Percentiles rank a stretch among this genome's conserved stretches.
These are phyloP conservation scores for Podila verticillata DNA, from an alignment of 192 early-diverging fungal species.

Conservation along the genomic window DNA sequence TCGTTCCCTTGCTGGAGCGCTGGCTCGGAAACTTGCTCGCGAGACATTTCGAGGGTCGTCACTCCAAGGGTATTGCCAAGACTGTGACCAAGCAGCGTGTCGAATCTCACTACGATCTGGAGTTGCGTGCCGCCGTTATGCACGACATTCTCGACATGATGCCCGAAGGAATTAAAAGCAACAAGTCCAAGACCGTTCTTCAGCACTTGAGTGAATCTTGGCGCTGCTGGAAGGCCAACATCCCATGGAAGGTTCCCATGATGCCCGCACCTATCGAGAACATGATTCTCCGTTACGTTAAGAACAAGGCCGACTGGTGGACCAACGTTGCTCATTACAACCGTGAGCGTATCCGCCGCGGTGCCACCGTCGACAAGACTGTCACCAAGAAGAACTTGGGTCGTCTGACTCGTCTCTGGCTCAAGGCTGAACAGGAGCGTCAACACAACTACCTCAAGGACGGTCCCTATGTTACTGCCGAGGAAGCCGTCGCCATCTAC, in stretches of 20 bases:
- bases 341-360: slow-evolving; percentile 97
- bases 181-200: slow-evolving; percentile 95
- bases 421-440: slow-evolving; percentile 99
- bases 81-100: slow-evolving; percentile 99
- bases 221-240: slow-evolving; percentile 98
- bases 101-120: slow-evolving; percentile 97
- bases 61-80: slow-evolving; percentile 96
- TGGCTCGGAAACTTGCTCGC: slow-evolving; percentile 99
- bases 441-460: slow-evolving; percentile 99
- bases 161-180: slow-evolving; percentile 97
- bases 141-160: slow-evolving; percentile 99
- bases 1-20: slow-evolving; percentile 95
- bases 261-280: slow-evolving; percentile 98
- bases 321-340: slow-evolving; percentile 98
- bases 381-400: slow-evolving; percentile 98
- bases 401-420: slow-evolving; percentile 96
- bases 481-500: slow-evolving; percentile 98
- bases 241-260: slow-evolving; percentile 99
- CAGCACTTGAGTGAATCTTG: slow-evolving; percentile 97
- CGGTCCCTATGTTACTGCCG: slow-evolving; percentile 97
- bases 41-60: slow-evolving; percentile 98
- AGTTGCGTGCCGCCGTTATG: slow-evolving; percentile 98
- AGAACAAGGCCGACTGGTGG: slow-evolving; percentile 99
- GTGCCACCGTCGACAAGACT: slow-evolving; percentile 99
- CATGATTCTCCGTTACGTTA: slow-evolving; percentile 99